Percentiles rank a stretch among this genome's conserved stretches.
Conservation (phyloP, 768 basidiomycete genomes). For the Albatrellus ellisii region DNA sequence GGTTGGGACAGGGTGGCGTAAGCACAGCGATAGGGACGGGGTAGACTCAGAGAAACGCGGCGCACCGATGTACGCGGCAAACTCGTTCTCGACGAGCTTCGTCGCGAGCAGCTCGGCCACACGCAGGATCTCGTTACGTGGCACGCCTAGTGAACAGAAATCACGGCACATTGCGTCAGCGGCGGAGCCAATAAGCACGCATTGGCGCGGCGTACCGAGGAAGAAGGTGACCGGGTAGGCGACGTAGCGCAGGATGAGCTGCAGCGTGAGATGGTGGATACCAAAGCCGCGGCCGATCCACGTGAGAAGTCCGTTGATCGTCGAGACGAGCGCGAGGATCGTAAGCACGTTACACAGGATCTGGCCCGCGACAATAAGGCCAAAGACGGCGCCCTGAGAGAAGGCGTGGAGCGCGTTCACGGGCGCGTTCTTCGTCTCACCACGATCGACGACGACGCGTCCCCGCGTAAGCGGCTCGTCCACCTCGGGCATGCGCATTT, state of each 20-base stretch:
- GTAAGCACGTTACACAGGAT: conserved; percentile 86
- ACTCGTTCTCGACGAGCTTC: conserved; percentile 83
- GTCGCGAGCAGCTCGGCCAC: conserved; percentile 76
- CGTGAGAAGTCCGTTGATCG: conserved; percentile 74
- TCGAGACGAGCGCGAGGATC: conserved; percentile 69
- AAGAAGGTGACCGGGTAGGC: conserved; percentile 85
- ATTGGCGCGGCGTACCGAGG: conserved; percentile 23
- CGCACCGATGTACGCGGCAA: conserved; percentile 52
- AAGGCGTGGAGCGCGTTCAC: conserved; percentile 85
- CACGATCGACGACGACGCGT: conserved; percentile 67
- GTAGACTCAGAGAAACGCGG: no score
- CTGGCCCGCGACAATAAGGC: conserved; percentile 76
- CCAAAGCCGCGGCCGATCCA: conserved; percentile 85
- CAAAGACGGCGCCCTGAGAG: conserved; percentile 73
- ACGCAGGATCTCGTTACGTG: conserved; percentile 64
- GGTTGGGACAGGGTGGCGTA: background rate
- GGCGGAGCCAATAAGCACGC: conserved; percentile 2
- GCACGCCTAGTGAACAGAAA: no score
- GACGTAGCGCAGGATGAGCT: conserved; percentile 76
- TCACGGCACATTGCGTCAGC: conserved; percentile 3
- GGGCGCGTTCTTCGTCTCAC: conserved; percentile 42
- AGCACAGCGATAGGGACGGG: background rate
- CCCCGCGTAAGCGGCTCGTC: conserved; percentile 85
- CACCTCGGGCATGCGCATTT: conserved; percentile 72
- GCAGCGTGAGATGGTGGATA: conserved; percentile 68